Evolutionary conservation across 2,329 filamentous ascomycete species (phyloP), one percentile per base, ranked within the genome.

Genomic region (Colletotrichum sp.): DNA sequence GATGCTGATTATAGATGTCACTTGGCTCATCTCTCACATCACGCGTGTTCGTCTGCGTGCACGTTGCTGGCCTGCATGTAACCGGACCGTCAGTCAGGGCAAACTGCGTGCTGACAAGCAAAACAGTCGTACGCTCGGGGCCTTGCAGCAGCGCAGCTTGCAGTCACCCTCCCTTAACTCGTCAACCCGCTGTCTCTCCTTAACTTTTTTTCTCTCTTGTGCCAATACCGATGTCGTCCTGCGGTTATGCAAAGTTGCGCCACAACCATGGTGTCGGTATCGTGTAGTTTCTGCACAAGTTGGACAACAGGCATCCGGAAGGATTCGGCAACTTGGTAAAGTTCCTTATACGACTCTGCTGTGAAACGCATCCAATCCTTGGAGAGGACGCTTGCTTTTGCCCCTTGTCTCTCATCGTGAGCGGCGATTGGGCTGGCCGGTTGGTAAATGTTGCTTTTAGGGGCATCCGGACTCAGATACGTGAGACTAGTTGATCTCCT

Each of bases 241-340:
- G 52, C 62, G 21, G 71, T 75, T 44, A 72, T 71, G 76, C 76
- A 77, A 74, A 72, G 62, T 77, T 78, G 64, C 68, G 77, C 76
- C 77, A 73, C 77, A 68, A 59, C 77, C 77, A 78, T 65, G 77
- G 77, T 49, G 32, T 69, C 70, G 77, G 77, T 64, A 78, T n/a
- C 36, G 59, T 49, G 52, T 44, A 59, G 71, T 44, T 72, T 49
- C 44, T 18, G 57, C 55, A 68, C 63, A 68, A 60, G 63, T 68
- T 32, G 55, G 66, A 57, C 66, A 49, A 55, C 24, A 70, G 66
- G 16, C 59, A 60, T 36, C 21, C 57, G 39, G 44, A 59, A 28
- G 8, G 24, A 36, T 49, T 39, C 34, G 32, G 62, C 64, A 64
- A 44, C 49, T 32, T 49, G 26, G 8, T 55, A 34, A 44, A 36